Conservation (phyloP, 2,329 filamentous ascomycete species). For the Dactylonectria macrodidyma region DNA sequence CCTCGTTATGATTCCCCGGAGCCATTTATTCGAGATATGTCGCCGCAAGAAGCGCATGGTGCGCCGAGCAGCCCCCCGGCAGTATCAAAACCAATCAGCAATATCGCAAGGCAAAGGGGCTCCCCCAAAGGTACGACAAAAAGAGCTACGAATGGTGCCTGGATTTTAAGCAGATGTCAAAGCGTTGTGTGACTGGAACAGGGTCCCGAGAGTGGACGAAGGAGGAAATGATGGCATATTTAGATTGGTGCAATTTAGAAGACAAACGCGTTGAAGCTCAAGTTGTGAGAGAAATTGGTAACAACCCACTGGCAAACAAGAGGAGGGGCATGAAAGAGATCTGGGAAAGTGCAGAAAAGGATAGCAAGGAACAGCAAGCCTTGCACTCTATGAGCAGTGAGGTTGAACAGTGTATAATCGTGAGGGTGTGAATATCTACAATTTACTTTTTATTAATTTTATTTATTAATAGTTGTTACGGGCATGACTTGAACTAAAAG, state of each 20-base stretch:
- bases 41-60: constrained; percentile 10
- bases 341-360: background rate
- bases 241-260: constrained; percentile 11
- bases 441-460: too few species aligned
- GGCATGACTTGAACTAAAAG: too few species aligned
- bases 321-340: constrained; percentile 1
- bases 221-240: constrained; percentile 4
- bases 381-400: background rate
- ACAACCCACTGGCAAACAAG: constrained; percentile 2
- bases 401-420: background rate
- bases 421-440: too few species aligned
- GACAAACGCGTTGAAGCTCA: constrained; percentile 6
- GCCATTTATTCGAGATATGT: constrained; percentile 1
- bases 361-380: constrained; percentile 2
- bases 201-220: constrained; percentile 10
- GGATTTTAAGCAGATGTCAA: constrained; percentile 10
- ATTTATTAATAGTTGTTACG: too few species aligned
- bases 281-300: constrained; percentile 3
- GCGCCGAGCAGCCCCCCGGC: constrained; percentile 6
- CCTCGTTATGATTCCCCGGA: background rate
- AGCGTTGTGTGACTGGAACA: background rate
- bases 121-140: constrained; percentile 7
- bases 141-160: constrained; percentile 14
- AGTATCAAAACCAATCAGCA: constrained; percentile 22
- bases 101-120: constrained; percentile 9